Percentiles rank a stretch among this genome's conserved stretches.
Evolutionary conservation across 75 land plant species (phyloP).

Genomic region (Cryptomeria japonica): DNA sequence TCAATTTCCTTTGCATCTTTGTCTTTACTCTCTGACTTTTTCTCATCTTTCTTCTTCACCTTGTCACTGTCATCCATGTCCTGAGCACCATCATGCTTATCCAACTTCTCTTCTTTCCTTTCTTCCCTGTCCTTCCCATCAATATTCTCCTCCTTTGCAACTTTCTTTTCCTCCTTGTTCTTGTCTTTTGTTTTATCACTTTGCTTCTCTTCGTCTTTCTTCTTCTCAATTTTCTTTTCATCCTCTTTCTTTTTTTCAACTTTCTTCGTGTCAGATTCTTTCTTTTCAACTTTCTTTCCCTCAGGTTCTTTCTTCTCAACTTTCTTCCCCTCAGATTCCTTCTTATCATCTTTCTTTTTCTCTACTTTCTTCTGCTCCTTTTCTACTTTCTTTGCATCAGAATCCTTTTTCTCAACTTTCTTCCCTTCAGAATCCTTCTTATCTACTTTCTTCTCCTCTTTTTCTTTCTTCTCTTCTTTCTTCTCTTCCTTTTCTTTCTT

Average conservation of each 20-base stretch:
- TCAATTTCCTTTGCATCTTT: constrained; percentile 15
- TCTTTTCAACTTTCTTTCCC: neutral
- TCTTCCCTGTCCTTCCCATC: constrained; percentile 3
- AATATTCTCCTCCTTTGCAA: neutral
- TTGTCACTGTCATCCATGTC: neutral
- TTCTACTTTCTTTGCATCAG: constrained; percentile 34
- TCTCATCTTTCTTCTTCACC: constrained; percentile 21
- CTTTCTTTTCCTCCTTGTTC: constrained; percentile 9
- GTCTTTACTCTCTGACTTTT: constrained; percentile 22
- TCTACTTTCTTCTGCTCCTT: neutral
- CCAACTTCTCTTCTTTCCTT: constrained; percentile 10
- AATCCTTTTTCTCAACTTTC: constrained; percentile 42
- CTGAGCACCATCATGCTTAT: neutral
- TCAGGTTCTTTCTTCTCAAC: constrained; percentile 9
- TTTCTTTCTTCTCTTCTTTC: constrained; percentile 34
- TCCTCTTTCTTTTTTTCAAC: neutral
- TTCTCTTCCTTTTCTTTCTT: constrained; percentile 10
- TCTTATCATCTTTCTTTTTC: neutral
- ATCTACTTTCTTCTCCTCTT: constrained; percentile 42
- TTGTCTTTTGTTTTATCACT: neutral
- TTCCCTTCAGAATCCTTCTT: constrained; percentile 43
- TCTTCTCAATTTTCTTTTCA: constrained; percentile 1
- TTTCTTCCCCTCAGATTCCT: neutral
- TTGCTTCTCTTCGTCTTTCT: neutral
- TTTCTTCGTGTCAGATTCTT: neutral